Conservation (phyloP, 116 monocot species). For the Trichopus zeylanicus region DNA sequence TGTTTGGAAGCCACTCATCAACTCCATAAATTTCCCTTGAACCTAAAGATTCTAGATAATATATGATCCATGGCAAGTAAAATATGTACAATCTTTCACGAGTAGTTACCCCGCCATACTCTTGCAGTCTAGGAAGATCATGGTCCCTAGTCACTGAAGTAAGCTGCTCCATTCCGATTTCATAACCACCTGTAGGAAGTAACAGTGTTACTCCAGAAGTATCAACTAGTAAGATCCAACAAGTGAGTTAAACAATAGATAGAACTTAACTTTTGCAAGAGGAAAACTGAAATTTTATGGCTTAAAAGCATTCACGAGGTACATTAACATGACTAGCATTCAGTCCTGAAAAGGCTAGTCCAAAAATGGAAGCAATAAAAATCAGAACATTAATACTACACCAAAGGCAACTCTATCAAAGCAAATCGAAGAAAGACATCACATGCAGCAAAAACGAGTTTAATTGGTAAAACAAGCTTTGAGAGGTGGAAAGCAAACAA, state of each 20-base stretch:
- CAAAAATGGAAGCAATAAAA: background rate
- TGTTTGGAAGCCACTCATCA: too few relatives aligned
- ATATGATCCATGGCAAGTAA: too few relatives aligned
- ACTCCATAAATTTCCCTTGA: too few relatives aligned
- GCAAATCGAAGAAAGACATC: too few relatives aligned
- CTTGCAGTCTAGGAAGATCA: constrained; percentile 58
- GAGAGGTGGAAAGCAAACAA: too few relatives aligned
- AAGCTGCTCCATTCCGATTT: constrained; percentile 66
- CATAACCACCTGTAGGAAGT: constrained; percentile 35
- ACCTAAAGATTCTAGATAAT: too few relatives aligned
- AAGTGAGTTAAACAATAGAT: background rate
- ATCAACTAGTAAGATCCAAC: constrained; percentile 11
- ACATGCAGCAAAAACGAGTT: too few relatives aligned
- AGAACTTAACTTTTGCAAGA: background rate
- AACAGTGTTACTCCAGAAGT: constrained; percentile 17
- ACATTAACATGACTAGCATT: background rate
- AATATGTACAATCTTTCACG: too few relatives aligned
- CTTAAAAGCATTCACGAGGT: background rate
- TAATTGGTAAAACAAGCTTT: too few relatives aligned
- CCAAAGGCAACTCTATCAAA: too few relatives aligned
- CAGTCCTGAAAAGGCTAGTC: too few relatives aligned
- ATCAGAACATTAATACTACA: background rate
- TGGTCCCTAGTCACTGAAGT: constrained; percentile 74
- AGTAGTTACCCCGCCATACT: constrained; percentile 59
- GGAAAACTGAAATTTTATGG: background rate